These are phyloP conservation scores for Pseudopediastrum boryanum DNA, from an alignment of 139 green algal species.

Conservation along the genomic window DNA sequence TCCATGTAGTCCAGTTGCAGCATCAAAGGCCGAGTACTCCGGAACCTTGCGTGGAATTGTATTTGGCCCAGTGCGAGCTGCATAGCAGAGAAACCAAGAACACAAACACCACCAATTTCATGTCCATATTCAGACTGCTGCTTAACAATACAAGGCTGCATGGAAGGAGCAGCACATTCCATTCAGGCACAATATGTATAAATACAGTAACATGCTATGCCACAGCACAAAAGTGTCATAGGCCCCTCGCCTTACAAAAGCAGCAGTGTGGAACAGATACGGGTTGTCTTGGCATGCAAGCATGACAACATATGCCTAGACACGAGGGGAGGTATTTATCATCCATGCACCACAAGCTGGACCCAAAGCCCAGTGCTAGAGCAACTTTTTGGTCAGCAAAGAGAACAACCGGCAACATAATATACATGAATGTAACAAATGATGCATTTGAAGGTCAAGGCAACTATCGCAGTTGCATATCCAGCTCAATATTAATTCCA, in stretches of 20 bases:
- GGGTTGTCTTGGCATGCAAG: too few species aligned
- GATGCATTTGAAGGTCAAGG: too few species aligned
- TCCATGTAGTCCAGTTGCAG: constrained; percentile 27
- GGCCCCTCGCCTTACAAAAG: not conserved
- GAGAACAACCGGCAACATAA: too few species aligned
- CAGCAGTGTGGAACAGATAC: too few species aligned
- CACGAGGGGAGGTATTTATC: too few species aligned
- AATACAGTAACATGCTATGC: not conserved
- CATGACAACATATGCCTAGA: too few species aligned
- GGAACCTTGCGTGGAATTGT: constrained; percentile 21
- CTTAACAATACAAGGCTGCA: not conserved
- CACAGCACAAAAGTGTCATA: not conserved
- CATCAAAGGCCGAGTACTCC: constrained; percentile 27
- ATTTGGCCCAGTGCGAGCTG: constrained; percentile 18
- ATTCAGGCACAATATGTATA: not conserved
- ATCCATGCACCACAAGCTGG: too few species aligned
- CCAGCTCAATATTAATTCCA: too few species aligned
- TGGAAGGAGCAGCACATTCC: not conserved
- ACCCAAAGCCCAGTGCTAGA: too few species aligned
- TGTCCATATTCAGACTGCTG: not conserved
- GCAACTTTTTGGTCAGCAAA: too few species aligned
- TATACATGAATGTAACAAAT: too few species aligned
- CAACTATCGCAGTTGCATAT: too few species aligned
- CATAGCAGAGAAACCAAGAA: not conserved
- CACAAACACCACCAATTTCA: not conserved